Base-by-base conservation (phyloP, 805 yeast genomes). In the Metschnikowia arizonensis region DNA sequence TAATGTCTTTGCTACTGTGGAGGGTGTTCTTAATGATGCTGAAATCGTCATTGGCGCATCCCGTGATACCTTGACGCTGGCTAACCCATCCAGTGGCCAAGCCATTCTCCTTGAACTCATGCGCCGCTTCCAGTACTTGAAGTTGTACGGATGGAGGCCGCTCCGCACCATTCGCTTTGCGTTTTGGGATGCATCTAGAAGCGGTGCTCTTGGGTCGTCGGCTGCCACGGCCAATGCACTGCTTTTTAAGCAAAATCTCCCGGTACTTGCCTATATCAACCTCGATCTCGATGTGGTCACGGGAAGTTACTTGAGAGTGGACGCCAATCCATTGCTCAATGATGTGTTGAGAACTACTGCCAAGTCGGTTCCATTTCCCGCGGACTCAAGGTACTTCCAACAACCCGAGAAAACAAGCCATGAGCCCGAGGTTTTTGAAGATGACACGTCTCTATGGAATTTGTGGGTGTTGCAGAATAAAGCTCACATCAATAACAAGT, bases 81-180 rank as follows among this genome's bases (percentile, higher is more conserved):
- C 65, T 0, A 63, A 66, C 46, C 74, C 74, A 1, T 52, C 65
- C 40, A 63, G 72, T 45, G 66, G 66, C 6, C 75, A 70, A 44
- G 74, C 68, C 1, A 53, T 71, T 15, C 49, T 71, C 47, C 56
- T 71, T 31, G 75, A 71, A 45, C 60, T 68, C 5, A 63, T 71
- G 64, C 53, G 69, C 14, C 63, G 66, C 37, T 63, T 63, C 41
- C 60, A 62, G 17, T 54, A 58, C 40, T 57, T 71, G 44, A 54
- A 52, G 14, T 50, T 55, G 25, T 37, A 61, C 35, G 76, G 76
- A 2, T 71, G 76, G 76, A 65, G 61, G 47, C 76, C 76, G 1
- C 54, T 69, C 28, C 57, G 76, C 34, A 62, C 59, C 10, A 64
- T 71, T 32, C 61, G 65, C 42, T 69, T 71, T 53, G 60, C 70